Conservation (phyloP, 2,329 filamentous ascomycete species). For the Fusarium nanum region DNA sequence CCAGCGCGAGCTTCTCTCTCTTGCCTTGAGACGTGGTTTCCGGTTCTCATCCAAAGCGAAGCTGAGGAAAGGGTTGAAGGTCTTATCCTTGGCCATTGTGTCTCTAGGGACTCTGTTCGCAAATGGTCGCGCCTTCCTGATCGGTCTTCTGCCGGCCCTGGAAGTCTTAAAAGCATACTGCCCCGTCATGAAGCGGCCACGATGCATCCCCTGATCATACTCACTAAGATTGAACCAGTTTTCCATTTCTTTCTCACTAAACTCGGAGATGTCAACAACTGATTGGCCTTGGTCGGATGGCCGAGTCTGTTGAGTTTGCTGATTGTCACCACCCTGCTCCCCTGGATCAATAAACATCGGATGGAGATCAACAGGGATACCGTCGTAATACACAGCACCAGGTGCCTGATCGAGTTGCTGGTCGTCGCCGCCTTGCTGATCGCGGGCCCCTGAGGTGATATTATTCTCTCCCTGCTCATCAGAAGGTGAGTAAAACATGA, state of each 20-base stretch:
- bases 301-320: neutral
- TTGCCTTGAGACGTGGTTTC: conserved; percentile 1
- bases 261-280: neutral
- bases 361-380: too few relatives aligned
- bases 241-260: neutral
- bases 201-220: neutral
- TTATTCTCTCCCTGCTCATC: neutral
- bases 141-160: neutral
- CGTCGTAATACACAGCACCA: too few relatives aligned
- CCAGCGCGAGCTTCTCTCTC: conserved; percentile 32
- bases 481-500: too few relatives aligned
- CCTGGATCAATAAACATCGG: too few relatives aligned
- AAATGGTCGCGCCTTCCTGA: neutral
- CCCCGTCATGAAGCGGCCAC: neutral
- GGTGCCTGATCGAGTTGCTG: neutral
- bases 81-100: neutral
- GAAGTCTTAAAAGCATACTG: neutral
- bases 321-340: neutral
- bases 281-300: neutral
- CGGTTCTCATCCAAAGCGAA: neutral
- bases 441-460: neutral
- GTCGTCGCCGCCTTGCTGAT: neutral
- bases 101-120: conserved; percentile 1
- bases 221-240: too few relatives aligned
- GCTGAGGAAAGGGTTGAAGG: conserved; percentile 40